Base-by-base conservation (phyloP, 805 yeast species). In the Yarrowia osloensis region DNA sequence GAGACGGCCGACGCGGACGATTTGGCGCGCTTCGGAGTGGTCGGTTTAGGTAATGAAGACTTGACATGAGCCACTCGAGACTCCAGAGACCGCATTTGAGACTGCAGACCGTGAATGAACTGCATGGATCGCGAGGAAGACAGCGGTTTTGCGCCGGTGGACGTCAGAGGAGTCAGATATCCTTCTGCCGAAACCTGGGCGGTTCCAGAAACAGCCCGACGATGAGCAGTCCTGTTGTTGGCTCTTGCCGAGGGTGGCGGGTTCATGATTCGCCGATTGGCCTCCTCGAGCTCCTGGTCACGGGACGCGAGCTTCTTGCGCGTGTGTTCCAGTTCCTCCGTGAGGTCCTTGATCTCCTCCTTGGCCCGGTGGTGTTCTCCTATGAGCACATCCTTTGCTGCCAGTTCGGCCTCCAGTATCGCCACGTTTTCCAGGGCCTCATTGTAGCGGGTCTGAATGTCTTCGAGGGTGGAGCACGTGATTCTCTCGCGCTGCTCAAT, bases 401-500 rank as follows among this genome's bases (percentile, higher is more conserved):
- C 73, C 6, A 77, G 42, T 31, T 81, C 84, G 4, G 77, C 73
- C 59, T 81, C 84, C 15, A 79, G 70, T 37, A 82, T 65, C 1
- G 82, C 81, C 9, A 77, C 70, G 57, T 72, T 73, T 68, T 82
- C 85, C 21, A 81, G 70, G 1, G 78, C 66, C 9, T 67, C 69
- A 57, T 77, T 76, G 68, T 80, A 79, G 33, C 76, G 76, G 12
- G 71, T 72, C 52, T 77, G 77, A n/a, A 80, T 67, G 12, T 78
- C 80, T 29, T 72, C 72, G 55, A 78, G 72, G 17, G 78, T 74
- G 4, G 73, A 67, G 37, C 76, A 71, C 47, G 79, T 72, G 49
- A 75, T 76, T 49, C 82, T 70, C 46, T 79, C 83, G 33, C 74
- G 77, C 49, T 80, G 79, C 69, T 81, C 84, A 70, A 80, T 74